These are phyloP conservation scores for Botrytis deweyae DNA, from an alignment of 2,329 filamentous ascomycete species.

Conservation along the genomic window DNA sequence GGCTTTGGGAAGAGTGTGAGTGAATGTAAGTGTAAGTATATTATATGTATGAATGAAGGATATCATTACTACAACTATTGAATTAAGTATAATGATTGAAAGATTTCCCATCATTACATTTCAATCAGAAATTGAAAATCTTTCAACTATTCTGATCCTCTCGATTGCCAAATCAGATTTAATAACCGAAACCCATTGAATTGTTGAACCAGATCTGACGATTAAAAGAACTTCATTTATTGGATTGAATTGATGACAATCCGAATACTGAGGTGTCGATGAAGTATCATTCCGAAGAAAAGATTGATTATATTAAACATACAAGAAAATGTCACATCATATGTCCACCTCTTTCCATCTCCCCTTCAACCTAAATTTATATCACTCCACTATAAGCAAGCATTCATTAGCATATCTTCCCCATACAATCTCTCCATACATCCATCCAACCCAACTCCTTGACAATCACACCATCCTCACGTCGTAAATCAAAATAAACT, in stretches of 20 bases:
- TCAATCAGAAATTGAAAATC: no score
- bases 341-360: background rate
- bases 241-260: background rate
- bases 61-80: no score
- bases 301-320: background rate
- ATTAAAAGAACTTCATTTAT: no score
- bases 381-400: conserved; percentile 23
- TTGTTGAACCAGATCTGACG: no score
- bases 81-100: no score
- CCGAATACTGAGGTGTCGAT: background rate
- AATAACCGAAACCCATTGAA: no score
- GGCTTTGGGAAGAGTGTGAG: no score
- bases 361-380: conserved; percentile 21
- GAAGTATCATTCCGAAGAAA: background rate
- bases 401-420: background rate
- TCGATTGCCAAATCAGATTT: no score
- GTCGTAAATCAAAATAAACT: conserved; percentile 33
- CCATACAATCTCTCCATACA: background rate
- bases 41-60: no score
- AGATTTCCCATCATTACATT: no score
- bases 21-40: no score
- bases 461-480: background rate
- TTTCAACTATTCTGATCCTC: no score
- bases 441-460: background rate
- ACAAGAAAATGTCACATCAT: background rate